Percentiles rank a stretch among this genome's conserved stretches.
These are phyloP conservation scores for Boletus rubropictus DNA, from an alignment of 768 basidiomycete genomes.

Conservation along the genomic window DNA sequence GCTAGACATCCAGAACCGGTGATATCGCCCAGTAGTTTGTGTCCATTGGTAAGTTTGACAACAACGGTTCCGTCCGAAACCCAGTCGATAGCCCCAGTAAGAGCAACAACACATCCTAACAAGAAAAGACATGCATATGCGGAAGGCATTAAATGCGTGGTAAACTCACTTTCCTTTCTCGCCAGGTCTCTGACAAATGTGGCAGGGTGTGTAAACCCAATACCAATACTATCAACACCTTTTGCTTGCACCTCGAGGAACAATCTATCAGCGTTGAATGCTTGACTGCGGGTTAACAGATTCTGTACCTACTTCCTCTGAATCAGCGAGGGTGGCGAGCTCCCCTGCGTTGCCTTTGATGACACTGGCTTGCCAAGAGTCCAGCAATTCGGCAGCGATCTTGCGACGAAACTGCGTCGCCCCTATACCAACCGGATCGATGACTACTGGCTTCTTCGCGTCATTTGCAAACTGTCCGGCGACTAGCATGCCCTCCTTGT, in stretches of 20 bases:
- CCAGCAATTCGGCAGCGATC: conserved; percentile 54
- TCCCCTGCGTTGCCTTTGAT: conserved; percentile 95
- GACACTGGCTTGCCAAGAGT: conserved; percentile 78
- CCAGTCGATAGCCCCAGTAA: conserved; percentile 79
- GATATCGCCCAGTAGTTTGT: conserved; percentile 65
- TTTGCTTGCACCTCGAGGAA: conserved; percentile 54
- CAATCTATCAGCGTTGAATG: neutral
- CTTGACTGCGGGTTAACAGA: neutral
- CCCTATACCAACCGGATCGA: conserved; percentile 91
- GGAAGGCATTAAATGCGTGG: neutral
- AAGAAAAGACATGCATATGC: neutral
- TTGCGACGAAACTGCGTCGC: conserved; percentile 68
- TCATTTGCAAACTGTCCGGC: conserved; percentile 69
- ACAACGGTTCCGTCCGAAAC: conserved; percentile 75
- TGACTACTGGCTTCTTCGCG: conserved; percentile 68
- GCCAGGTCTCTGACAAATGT: conserved; percentile 66
- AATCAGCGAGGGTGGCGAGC: conserved; percentile 72
- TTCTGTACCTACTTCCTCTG: conserved; percentile 51
- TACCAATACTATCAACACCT: conserved; percentile 83
- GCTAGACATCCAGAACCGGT: conserved; percentile 89
- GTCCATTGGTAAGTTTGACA: conserved; percentile 69
- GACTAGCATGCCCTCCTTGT: conserved; percentile 66
- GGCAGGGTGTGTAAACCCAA: conserved; percentile 71
- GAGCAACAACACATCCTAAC: conserved; percentile 75
- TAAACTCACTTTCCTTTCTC: conserved; percentile 59